Evolutionary conservation across 169 alveolate genomes (phyloP), one percentile per base, ranked within the genome.

Genomic region (Plasmodium billcollinsi): DNA sequence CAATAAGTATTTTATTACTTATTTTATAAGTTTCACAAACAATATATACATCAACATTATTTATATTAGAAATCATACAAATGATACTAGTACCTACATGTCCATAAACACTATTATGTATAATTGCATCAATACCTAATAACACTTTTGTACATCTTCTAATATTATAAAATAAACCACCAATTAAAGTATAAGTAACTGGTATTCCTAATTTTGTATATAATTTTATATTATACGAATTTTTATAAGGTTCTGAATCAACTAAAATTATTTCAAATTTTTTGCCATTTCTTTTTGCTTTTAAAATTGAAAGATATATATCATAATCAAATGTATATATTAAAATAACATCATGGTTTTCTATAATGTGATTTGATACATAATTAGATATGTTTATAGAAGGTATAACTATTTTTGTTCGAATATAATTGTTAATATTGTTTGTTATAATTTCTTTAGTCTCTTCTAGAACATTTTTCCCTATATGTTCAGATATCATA

Each of bases 181-280:
- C 65, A 43, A 83, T 69, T 83, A 83, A 69, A 47, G 91, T 83
- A 47, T 83, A 83, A 15, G 91, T 83, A 83, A 83, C 91, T 20
- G 83, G 45, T 70, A 83, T 83, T 15, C 91, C 91, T 20, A 83
- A 61, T 83, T 83, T 83, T 2, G 83, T 83, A 83, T 83, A 83
- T 63, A 83, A 54, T 83, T 83, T 83, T 54, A 83, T 83, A 83
- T 83, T 73, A 18, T 83, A 58, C 1, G 91, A 83, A 69, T 83
- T 83, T 83, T 83, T 83, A 83, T 83, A 83, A 12, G 91, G 91
- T 83, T 83, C 91, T 49, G 91, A 83, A 61, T 83, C 91, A 12
- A 83, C 91, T 9, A 83, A n/a, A 43, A 83, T 24, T 0, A 83
- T 83, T 83, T 83, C 74, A 12, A 83, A 83, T 1, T 14, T 69